Conservation (phyloP, 495 filamentous ascomycete genomes). For the Pyronema omphalodes region DNA sequence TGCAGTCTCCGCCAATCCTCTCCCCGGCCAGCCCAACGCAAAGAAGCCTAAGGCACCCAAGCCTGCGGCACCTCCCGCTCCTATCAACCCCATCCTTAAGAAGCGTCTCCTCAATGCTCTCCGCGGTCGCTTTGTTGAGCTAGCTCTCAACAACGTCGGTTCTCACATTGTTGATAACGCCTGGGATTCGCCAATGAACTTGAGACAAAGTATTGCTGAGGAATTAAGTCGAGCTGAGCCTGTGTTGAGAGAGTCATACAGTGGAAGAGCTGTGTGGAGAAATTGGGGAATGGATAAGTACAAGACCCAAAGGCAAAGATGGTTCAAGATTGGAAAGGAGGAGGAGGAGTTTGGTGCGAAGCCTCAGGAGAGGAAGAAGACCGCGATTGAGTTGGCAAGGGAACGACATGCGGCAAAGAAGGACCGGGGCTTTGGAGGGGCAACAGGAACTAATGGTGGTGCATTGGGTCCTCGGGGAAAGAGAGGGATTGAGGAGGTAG, state of each 20-base stretch:
- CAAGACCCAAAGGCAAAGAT: slow-evolving; percentile 27
- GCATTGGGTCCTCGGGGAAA: not conserved
- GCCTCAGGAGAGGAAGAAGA: slow-evolving; percentile 13
- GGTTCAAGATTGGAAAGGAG: slow-evolving; percentile 19
- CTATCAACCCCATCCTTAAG: not conserved
- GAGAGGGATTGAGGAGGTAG: not conserved
- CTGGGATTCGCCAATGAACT: slow-evolving; percentile 45
- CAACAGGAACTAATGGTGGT: not conserved
- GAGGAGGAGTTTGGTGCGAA: slow-evolving; percentile 3
- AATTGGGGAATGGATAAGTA: slow-evolving; percentile 87
- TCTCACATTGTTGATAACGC: slow-evolving; percentile 65
- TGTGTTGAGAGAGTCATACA: slow-evolving; percentile 48
- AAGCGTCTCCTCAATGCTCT: slow-evolving; percentile 45
- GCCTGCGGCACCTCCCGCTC: not conserved
- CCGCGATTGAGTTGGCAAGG: slow-evolving; percentile 22
- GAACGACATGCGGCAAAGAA: slow-evolving; percentile 21
- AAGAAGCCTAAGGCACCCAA: too few relatives aligned
- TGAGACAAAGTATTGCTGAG: slow-evolving; percentile 45
- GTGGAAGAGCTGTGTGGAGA: slow-evolving; percentile 70
- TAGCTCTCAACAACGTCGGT: slow-evolving; percentile 53
- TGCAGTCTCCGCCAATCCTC: slow-evolving; percentile 27
- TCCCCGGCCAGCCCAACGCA: too few relatives aligned
- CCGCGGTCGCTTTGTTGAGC: slow-evolving; percentile 37
- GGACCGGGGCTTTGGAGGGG: slow-evolving; percentile 8
- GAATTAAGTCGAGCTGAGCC: slow-evolving; percentile 44